phyloP scores from a whole-genome alignment of 345 rosid genomes.

The Moringa oleifera region DNA sequence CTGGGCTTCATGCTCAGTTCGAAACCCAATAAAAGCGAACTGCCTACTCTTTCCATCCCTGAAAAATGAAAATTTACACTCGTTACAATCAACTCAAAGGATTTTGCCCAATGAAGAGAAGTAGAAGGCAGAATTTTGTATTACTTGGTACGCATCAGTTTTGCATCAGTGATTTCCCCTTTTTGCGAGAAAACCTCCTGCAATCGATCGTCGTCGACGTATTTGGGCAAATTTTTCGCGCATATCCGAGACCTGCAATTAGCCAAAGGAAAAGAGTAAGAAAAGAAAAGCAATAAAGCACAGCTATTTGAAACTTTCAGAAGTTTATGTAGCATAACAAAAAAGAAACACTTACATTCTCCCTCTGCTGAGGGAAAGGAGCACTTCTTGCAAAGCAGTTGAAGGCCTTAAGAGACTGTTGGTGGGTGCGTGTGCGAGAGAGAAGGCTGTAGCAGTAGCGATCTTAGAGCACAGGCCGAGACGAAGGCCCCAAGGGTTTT shows the following conservation, averaged over 20 bases:
- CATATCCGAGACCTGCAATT: slow-evolving; percentile 72
- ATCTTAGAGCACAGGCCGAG: too few species aligned
- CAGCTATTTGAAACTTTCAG: too few species aligned
- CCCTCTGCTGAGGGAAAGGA: too few species aligned
- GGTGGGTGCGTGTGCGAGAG: too few species aligned
- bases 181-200: slow-evolving; percentile 66
- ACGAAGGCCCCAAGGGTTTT: too few species aligned
- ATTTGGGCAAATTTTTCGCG: slow-evolving; percentile 73
- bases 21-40: slow-evolving; percentile 82
- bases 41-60: slow-evolving; percentile 89
- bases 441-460: too few species aligned
- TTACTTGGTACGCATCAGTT: slow-evolving; percentile 72
- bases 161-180: slow-evolving; percentile 80
- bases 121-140: background rate
- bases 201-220: slow-evolving; percentile 56
- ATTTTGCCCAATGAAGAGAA: background rate
- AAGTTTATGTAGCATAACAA: too few species aligned
- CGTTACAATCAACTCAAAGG: background rate
- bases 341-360: too few species aligned
- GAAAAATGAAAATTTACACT: background rate
- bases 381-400: too few species aligned
- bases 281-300: too few species aligned
- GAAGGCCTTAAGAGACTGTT: too few species aligned
- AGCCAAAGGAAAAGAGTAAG: background rate
- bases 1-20: slow-evolving; percentile 61